Evolutionary conservation across 2,329 filamentous ascomycete genomes (phyloP).

Genomic region (Clonostachys solani): DNA sequence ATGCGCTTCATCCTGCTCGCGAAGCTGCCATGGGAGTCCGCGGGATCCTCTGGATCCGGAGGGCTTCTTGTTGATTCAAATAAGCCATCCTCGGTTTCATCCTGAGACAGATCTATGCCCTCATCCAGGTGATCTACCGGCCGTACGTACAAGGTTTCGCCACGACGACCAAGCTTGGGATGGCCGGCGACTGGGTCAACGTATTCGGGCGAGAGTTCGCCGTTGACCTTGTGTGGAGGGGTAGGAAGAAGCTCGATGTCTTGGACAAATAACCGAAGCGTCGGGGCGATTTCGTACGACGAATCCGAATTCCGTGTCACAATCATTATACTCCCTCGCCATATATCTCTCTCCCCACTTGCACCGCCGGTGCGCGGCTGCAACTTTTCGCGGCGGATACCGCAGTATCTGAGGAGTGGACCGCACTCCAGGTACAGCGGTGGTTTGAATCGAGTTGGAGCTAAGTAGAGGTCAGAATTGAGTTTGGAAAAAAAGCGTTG

Average conservation of each 20-base stretch:
- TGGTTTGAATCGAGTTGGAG: slow-evolving; percentile 73
- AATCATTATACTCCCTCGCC: slow-evolving; percentile 94
- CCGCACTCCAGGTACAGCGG: slow-evolving; percentile 84
- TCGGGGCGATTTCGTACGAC: slow-evolving; percentile 75
- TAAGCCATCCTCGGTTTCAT: slow-evolving; percentile 78
- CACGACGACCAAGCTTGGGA: slow-evolving; percentile 78
- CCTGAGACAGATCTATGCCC: slow-evolving; percentile 69
- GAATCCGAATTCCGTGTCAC: slow-evolving; percentile 84
- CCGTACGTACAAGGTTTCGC: slow-evolving; percentile 82
- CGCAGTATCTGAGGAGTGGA: slow-evolving; percentile 84
- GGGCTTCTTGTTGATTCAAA: slow-evolving; percentile 65
- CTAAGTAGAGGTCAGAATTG: not conserved
- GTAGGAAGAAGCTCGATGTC: slow-evolving; percentile 78
- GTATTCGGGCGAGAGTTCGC: slow-evolving; percentile 72
- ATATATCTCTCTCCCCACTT: slow-evolving; percentile 65
- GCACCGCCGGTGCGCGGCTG: slow-evolving; percentile 17
- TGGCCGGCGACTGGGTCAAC: slow-evolving; percentile 87
- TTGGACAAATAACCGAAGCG: slow-evolving; percentile 79
- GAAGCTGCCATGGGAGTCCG: slow-evolving; percentile 49
- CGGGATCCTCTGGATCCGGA: slow-evolving; percentile 39
- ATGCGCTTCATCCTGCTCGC: slow-evolving; percentile 47
- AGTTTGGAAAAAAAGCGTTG: no score
- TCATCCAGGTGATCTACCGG: slow-evolving; percentile 84
- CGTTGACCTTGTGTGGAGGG: slow-evolving; percentile 63
- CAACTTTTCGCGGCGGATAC: slow-evolving; percentile 63